Base-by-base conservation (phyloP, 106 monocot species). In the Iris macrosiphon region DNA sequence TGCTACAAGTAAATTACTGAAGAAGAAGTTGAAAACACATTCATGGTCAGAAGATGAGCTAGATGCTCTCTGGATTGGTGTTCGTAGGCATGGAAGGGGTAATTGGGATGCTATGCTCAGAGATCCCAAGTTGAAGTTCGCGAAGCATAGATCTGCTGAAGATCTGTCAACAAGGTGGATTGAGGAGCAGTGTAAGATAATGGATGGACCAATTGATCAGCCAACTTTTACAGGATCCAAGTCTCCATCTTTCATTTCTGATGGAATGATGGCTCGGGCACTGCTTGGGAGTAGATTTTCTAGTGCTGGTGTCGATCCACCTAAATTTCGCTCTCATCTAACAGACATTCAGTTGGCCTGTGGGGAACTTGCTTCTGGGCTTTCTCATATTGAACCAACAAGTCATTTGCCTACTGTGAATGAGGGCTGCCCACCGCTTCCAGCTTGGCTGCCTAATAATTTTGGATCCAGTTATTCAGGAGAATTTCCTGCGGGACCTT, bases 11-110 rank as follows among this genome's bases (percentile, higher is more conserved):
- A 80, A 80, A 39, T 59, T 68, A 57, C 46, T 58, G 25, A 94
- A 79, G 62, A 95, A 86, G 62, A 82, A 66, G 61, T 32, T 60
- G 39, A 89, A 89, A 34, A 5, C 46, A 42, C 77, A 85, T 30
- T 19, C 71, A 52, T 96, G 95, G 95, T 79, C 85, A 18, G 95
- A 96, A 68, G 95, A 96, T 42, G 95, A 96, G 59, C 85, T 96
- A 48, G 95, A 96, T 79, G 75, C 85, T 49, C 82, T 96, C 32
- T 96, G 95, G 95, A 89, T 96, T 42, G 95, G 95, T 25, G 95
- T 96, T 26, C 82, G 95, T 25, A 81, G 95, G 37, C 82, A 96
- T 72, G 95, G 95, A 63, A 72, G 76, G 50, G 89, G 95, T 50
- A 89, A 86, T 52, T 96, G 95, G 95, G 89, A 89, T 27, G 61